Evolutionary conservation across 345 rosid species (phyloP).

Genomic region (Pistacia integerrima): DNA sequence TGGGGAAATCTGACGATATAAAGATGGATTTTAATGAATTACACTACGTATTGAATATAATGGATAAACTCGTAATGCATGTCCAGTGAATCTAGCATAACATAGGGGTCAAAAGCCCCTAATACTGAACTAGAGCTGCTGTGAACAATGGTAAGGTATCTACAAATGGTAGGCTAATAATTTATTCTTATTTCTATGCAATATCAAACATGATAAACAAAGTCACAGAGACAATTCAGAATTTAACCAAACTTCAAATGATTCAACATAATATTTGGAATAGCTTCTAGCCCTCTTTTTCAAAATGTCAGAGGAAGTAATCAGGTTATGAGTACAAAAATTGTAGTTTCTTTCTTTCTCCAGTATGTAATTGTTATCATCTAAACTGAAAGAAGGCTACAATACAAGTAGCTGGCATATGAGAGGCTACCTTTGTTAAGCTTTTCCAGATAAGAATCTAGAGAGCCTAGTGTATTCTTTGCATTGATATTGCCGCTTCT

Average conservation of each 20-base stretch:
- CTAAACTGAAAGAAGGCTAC: not conserved
- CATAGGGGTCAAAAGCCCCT: not conserved
- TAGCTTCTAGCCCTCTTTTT: not conserved
- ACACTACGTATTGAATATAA: not conserved
- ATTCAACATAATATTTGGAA: not conserved
- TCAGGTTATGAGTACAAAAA: not conserved
- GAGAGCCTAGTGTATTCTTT: constrained; percentile 39
- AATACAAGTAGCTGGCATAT: not conserved
- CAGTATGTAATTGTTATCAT: not conserved
- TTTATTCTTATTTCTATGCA: not conserved
- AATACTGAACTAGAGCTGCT: not conserved
- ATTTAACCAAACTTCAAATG: not conserved
- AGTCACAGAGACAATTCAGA: not conserved
- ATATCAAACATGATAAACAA: not conserved
- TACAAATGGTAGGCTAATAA: not conserved
- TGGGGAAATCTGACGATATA: not conserved
- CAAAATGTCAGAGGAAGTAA: not conserved
- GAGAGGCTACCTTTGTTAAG: constrained; percentile 40
- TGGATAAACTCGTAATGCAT: not conserved
- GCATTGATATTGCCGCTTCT: constrained; percentile 25
- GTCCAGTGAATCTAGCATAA: not conserved
- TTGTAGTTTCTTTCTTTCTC: not conserved
- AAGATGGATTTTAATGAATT: not conserved
- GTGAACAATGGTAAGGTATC: not conserved
- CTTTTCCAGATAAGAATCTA: constrained; percentile 61